These are phyloP conservation scores for Earliella scabrosa DNA, from an alignment of 1,284 basidiomycete genomes.

Conservation along the genomic window DNA sequence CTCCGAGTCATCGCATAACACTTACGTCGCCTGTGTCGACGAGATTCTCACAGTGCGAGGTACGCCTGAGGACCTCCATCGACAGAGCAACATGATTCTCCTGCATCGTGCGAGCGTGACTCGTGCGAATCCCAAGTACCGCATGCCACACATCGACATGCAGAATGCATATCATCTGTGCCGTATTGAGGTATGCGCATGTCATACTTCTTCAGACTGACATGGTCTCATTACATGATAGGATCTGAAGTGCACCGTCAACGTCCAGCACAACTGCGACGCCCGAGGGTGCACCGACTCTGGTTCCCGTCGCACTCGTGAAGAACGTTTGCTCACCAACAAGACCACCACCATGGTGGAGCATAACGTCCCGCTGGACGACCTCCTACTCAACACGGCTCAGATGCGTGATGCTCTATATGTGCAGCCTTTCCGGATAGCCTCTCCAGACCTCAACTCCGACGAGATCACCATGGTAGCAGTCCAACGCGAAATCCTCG, in stretches of 20 bases:
- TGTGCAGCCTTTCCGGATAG: not conserved
- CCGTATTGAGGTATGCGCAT: not conserved
- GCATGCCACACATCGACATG: not conserved
- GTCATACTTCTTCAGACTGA: not conserved
- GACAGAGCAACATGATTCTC: not conserved
- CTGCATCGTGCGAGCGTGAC: not conserved
- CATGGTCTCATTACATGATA: not conserved
- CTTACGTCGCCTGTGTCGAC: no score
- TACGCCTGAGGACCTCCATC: not conserved
- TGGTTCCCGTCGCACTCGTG: not conserved
- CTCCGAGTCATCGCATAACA: no score
- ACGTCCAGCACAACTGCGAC: not conserved
- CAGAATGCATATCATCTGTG: not conserved
- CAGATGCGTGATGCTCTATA: not conserved
- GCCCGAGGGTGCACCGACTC: not conserved
- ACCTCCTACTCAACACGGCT: not conserved
- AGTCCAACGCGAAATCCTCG: not conserved
- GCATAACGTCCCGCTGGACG: not conserved
- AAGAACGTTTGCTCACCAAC: not conserved
- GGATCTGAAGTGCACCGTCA: not conserved
- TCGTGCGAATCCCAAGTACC: not conserved
- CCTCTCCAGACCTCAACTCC: not conserved
- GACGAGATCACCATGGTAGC: not conserved
- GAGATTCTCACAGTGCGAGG: not conserved
- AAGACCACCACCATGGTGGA: not conserved